Evolutionary conservation across 2,329 filamentous ascomycete genomes (phyloP), one percentile per base, ranked within the genome.

Genomic region (Talaromyces verruculosus): DNA sequence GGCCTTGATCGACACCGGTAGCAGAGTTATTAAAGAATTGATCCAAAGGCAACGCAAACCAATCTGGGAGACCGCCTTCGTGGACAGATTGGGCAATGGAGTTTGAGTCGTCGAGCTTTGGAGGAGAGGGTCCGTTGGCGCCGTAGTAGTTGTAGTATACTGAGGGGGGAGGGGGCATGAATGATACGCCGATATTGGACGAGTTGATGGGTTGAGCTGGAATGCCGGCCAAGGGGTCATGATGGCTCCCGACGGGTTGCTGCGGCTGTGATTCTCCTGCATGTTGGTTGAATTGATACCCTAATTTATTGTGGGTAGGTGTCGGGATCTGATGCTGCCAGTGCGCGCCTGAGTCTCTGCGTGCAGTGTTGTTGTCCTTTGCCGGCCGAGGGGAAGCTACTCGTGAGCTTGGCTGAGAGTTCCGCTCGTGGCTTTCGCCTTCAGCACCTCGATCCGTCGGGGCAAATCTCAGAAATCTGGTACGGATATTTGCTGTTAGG

Each of bases 1-100:
- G 82, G 13, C 84, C 84, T 71, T 84, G 84, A 67, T 82, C 80
- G 49, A 82, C 80, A 4, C 75, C 77, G 2, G 76, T 76, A 10
- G 77, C 78, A 17, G 79, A 79, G 62, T 75, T 80, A 68, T 84
- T 83, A 63, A 88, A 81, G 67, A 88, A 81, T 51, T 85, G 84
- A 72, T 88, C 85, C 2, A 89, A 78, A 1, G 86, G 85, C n/a
- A 88, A 73, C 0, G 86, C 84, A 61, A 88, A 80, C 87, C 87
- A 89, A 73, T 88, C 86, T 47, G 84, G 82, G 22, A 79, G 72
- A 35, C 70, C 71, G 4, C 71, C 66, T 59, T 72, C 71, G 57
- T 65, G 58, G 60, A 72, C 43, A 55, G 66, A 64, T 63, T 68
- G 66, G 62, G 71, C 43, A 65, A 68, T 28, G 61, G 70, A 65